Percentiles rank a stretch among this genome's conserved stretches.
Evolutionary conservation across 352 stramenopile species (phyloP).

Genomic region (Pythium dissimile): DNA sequence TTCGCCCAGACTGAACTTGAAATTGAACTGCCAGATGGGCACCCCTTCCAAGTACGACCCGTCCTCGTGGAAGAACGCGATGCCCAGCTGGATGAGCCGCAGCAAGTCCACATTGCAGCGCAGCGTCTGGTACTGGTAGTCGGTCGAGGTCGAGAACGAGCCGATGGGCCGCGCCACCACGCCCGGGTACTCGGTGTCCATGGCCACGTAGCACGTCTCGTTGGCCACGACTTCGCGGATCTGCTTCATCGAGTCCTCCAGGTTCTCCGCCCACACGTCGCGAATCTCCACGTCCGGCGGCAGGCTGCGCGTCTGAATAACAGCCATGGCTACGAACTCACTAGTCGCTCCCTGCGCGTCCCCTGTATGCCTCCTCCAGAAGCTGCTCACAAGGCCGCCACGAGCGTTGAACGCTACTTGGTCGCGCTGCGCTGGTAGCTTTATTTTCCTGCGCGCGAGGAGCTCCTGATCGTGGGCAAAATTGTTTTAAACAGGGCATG

Average conservation of each 20-base stretch:
- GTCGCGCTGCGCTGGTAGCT: too few relatives aligned
- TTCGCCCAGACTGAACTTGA: constrained; percentile 97
- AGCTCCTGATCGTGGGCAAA: neutral
- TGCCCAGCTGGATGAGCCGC: constrained; percentile 98
- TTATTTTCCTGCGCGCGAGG: too few relatives aligned
- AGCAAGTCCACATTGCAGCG: constrained; percentile 98
- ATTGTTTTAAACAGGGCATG: constrained; percentile 3
- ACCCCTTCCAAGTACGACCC: constrained; percentile 93
- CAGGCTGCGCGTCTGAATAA: constrained; percentile 39
- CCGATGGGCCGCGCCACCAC: constrained; percentile 97
- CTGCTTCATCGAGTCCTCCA: constrained; percentile 94
- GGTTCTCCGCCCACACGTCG: constrained; percentile 91
- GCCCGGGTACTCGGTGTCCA: constrained; percentile 99
- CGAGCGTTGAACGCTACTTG: too few relatives aligned
- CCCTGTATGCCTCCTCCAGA: too few relatives aligned
- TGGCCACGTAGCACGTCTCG: constrained; percentile 97
- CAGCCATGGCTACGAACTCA: constrained; percentile 16
- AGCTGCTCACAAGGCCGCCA: too few relatives aligned
- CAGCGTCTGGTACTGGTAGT: constrained; percentile 98
- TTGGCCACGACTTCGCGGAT: constrained; percentile 96
- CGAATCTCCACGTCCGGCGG: constrained; percentile 90
- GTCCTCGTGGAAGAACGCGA: constrained; percentile 96
- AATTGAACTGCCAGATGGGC: constrained; percentile 99
- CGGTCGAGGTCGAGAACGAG: constrained; percentile 92
- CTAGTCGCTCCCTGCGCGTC: too few relatives aligned